Evolutionary conservation across 2,329 filamentous ascomycete species (phyloP).

Genomic region (Botrytis elliptica): DNA sequence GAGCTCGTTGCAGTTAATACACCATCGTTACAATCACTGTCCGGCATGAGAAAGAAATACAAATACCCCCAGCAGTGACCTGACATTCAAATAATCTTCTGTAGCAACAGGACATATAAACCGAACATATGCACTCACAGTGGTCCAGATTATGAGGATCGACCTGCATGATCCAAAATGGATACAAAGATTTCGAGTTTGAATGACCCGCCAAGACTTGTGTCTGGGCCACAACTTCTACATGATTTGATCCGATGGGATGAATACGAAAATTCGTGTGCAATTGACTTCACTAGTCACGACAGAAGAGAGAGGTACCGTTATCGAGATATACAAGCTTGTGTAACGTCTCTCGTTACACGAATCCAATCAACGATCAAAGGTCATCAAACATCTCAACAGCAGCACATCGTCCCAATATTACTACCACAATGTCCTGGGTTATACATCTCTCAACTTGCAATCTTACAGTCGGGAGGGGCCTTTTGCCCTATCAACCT

Average conservation of each 20-base stretch:
- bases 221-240: constrained; percentile 56
- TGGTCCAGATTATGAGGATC: constrained; percentile 24
- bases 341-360: constrained; percentile 33
- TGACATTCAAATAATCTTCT: not conserved
- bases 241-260: constrained; percentile 60
- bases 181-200: constrained; percentile 50
- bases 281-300: constrained; percentile 63
- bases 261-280: constrained; percentile 43
- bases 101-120: not conserved
- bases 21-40: not conserved
- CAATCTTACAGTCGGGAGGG: constrained; percentile 75
- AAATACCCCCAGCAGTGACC: constrained; percentile 3
- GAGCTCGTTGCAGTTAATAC: not conserved
- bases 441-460: constrained; percentile 75
- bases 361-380: constrained; percentile 26
- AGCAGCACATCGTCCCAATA: constrained; percentile 66
- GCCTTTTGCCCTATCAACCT: constrained; percentile 83
- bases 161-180: constrained; percentile 28
- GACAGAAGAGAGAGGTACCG: constrained; percentile 39
- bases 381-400: constrained; percentile 22
- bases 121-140: not conserved
- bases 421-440: constrained; percentile 74
- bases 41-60: constrained; percentile 2
- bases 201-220: constrained; percentile 52
- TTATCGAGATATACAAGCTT: constrained; percentile 45